Base-by-base conservation (phyloP, 495 filamentous ascomycete species). In the Penicillium ucsense region DNA sequence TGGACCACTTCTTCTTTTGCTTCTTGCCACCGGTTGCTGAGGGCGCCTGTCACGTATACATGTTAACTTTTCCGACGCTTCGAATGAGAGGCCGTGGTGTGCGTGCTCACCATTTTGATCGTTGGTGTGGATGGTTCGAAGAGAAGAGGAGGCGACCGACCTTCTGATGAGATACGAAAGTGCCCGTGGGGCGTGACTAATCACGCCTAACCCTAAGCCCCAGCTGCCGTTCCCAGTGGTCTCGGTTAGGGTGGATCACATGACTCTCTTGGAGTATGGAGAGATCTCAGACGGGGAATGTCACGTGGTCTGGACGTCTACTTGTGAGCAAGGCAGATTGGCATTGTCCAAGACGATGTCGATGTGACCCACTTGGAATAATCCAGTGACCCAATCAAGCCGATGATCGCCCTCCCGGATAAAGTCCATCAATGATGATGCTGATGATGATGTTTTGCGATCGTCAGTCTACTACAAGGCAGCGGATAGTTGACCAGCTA, bases 1-100 rank as follows among this genome's bases (percentile, higher is more conserved):
- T 98, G 61, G 90, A 95, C 91, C 91, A 96, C 91, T 96, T 95
- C 88, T 97, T 97, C 88, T 95, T 95, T 71, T 91, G 87, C 79
- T 94, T 95, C 83, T 94, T 94, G 68, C 84, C 88, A 67, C 87
- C 88, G 58, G 78, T 69, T 71, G 82, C 77, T 73, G 84, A 81
- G 73, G 86, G 85, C 64, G 86, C 85, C 85, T 83, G 50, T 53
- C 38, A 47, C 49, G 50, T 50, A 51, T 48, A 55, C 56, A 54
- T 54, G 43, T 63, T 52, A 55, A 46, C 46, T 32, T 33, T 29
- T 30, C 42, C 48, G 30, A 47, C 30, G 32, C 8, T 10, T 20
- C 9, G 27, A 31, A 41, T 36, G 10, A 32, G 12, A 9, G 6
- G 41, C 30, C 8, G 44, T 41, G 38, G 42, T 6, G 47, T 51